Evolutionary conservation across 1,139 yeast genomes (phyloP).

Genomic region (Geotrichum bryndzae): DNA sequence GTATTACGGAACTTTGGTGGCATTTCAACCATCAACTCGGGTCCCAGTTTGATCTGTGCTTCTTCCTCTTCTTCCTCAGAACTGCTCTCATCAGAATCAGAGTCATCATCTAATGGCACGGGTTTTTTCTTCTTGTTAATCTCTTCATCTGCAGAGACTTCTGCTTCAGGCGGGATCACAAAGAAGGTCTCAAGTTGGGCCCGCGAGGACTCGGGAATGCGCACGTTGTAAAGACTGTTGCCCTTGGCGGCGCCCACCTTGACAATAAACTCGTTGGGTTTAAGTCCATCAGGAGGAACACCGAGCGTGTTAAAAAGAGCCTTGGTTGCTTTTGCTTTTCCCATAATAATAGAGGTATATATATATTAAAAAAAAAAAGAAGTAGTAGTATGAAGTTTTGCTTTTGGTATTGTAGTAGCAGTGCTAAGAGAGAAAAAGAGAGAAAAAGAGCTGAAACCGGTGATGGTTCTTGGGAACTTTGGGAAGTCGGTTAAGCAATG

Average conservation of each 20-base stretch:
- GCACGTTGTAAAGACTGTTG: conserved; percentile 32
- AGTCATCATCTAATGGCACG: conserved; percentile 15
- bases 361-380: too few relatives aligned
- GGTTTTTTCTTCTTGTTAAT: conserved; percentile 10
- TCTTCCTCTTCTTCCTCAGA: conserved; percentile 5
- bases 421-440: not conserved
- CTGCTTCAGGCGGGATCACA: conserved; percentile 12
- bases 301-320: conserved; percentile 24
- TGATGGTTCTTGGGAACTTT: not conserved
- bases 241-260: conserved; percentile 33
- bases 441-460: not conserved
- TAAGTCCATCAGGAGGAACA: conserved; percentile 30
- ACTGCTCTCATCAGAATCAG: conserved; percentile 13
- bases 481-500: not conserved
- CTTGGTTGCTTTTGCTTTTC: conserved; percentile 25
- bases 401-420: not conserved
- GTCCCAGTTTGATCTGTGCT: not conserved
- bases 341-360: conserved; percentile 20
- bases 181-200: conserved; percentile 17
- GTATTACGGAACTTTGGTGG: conserved; percentile 37
- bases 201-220: conserved; percentile 26
- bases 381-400: not conserved
- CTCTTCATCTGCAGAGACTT: conserved; percentile 6
- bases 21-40: conserved; percentile 28
- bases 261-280: conserved; percentile 31